Conservation (phyloP, 371 early-diverging fungal genomes). For the Mucor velutinosus region DNA sequence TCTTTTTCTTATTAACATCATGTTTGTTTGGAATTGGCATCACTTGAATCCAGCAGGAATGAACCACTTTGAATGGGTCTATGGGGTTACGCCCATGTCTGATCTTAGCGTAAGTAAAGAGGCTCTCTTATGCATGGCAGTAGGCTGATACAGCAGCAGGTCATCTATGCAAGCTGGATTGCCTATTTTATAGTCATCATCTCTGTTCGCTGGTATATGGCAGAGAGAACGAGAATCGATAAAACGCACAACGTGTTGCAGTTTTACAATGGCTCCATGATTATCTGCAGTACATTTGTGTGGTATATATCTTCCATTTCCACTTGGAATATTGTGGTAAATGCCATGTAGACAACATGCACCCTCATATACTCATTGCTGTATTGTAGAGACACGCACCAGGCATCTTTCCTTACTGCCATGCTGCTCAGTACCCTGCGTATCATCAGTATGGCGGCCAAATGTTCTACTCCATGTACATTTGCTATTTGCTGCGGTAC, state of each 20-base stretch:
- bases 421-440: slow-evolving; percentile 1
- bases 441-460: slow-evolving; percentile 5
- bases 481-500: slow-evolving; percentile 22
- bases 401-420: neutral
- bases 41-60: slow-evolving; percentile 7
- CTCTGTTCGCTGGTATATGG: slow-evolving; percentile 29
- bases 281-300: slow-evolving; percentile 1
- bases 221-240: slow-evolving; percentile 20
- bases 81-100: slow-evolving; percentile 24
- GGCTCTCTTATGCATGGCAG: neutral
- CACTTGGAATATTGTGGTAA: slow-evolving; percentile 11
- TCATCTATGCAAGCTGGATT: slow-evolving; percentile 22
- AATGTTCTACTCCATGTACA: slow-evolving; percentile 25
- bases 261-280: slow-evolving; percentile 15
- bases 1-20: neutral
- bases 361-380: neutral
- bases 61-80: slow-evolving; percentile 19
- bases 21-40: neutral
- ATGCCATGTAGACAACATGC: neutral
- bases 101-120: slow-evolving; percentile 14
- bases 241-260: neutral
- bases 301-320: slow-evolving; percentile 5
- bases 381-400: neutral
- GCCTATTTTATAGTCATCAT: slow-evolving; percentile 23
- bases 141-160: neutral